phyloP scores from a whole-genome alignment of 73 alveolate genomes.

The Paramecium tetraurelia region DNA sequence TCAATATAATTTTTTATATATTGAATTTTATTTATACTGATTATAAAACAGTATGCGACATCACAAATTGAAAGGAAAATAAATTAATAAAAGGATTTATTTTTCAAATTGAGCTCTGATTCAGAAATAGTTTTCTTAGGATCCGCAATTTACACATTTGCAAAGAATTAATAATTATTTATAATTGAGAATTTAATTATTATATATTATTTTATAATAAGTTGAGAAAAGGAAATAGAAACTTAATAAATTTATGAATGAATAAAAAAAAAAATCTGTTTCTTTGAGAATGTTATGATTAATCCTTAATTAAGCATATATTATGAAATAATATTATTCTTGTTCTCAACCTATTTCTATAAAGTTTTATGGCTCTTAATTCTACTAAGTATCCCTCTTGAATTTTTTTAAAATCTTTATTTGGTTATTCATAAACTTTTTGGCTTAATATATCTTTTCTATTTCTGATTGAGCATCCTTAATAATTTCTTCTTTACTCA shows the following conservation, averaged over 20 bases:
- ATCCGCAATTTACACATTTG: neutral
- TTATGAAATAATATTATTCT: neutral
- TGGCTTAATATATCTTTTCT: neutral
- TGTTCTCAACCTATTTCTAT: neutral
- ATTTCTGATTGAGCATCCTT: neutral
- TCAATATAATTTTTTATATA: neutral
- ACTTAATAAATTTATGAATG: neutral
- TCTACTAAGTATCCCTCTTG: neutral
- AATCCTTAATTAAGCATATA: neutral
- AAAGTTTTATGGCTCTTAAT: neutral
- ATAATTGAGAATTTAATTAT: too few species aligned
- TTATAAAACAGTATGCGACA: neutral
- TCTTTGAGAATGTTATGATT: neutral
- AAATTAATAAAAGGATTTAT: neutral
- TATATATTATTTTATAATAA: too few species aligned
- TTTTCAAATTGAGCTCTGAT: neutral
- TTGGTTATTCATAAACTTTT: neutral
- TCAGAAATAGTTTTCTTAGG: too few species aligned
- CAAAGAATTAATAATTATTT: too few species aligned
- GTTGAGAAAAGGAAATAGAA: too few species aligned
- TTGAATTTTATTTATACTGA: neutral
- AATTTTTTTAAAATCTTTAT: neutral
- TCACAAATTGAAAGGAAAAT: neutral
- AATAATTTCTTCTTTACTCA: neutral
- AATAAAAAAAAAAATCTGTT: neutral